Base-by-base conservation (phyloP, 495 filamentous ascomycete genomes). In the Hamigera avellanea region DNA sequence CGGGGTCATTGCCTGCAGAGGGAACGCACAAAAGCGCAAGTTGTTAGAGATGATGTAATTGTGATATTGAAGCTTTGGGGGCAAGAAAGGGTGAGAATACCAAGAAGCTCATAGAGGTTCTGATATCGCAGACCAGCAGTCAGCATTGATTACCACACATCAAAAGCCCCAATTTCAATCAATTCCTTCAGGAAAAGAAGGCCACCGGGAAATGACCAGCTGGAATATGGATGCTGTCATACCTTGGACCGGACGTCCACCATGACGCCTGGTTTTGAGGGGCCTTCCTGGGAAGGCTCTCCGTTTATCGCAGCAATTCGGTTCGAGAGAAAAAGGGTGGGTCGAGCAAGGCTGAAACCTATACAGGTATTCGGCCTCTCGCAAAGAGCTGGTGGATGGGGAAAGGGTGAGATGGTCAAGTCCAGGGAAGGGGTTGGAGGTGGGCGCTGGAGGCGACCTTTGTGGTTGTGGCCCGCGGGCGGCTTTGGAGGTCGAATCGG, bases 91-190 rank as follows among this genome's bases (percentile, higher is more conserved):
- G 52, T 54, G 47, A 52, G 45, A 50, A 56, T 81, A 91, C 85
- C 84, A 69, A 93, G 84, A 67, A 86, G 72, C 72, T 84, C 83
- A 72, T 77, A 93, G 43, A 76, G 71, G 70, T 93, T 93, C 85
- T 66, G 41, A 49, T 16, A 16, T 35, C 9, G 19, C 18, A 15
- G 21, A 23, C 15, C 15, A 32, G 25, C 17, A 10, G 18, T n/a
- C 16, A 13, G 19, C 12, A 17, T 13, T 9, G 10, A 33, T 10
- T 38, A 5, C 19, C 13, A 13, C 12, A 38, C 1, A 33, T 28
- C 16, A 30, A 37, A 23, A 8, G 1, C 8, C n/a, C 17, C 14
- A 14, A 33, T 26, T 31, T 21, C 16, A 26, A 26, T 7, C 25
- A 26, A 26, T 7, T 26, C 25, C 7, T 26, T 12, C 25, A 26